Conservation (phyloP, 805 yeast genomes). For the Candida boleticola region DNA sequence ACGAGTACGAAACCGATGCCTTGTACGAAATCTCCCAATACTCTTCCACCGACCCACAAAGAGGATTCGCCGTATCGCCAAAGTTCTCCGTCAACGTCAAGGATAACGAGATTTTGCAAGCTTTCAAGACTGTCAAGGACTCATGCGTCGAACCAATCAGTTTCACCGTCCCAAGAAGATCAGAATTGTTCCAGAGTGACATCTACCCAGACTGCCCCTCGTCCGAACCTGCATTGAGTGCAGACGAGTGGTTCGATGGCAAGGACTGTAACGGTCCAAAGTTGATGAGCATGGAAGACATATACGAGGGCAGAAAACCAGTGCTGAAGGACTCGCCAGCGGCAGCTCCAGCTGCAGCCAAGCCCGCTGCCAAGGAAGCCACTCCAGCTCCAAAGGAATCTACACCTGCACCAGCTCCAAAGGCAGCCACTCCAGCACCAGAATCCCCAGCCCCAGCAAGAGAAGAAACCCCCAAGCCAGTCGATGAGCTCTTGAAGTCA, state of each 20-base stretch:
- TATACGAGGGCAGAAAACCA: slow-evolving; percentile 72
- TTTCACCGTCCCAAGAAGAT: slow-evolving; percentile 89
- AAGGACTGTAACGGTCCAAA: slow-evolving; percentile 81
- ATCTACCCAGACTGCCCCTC: slow-evolving; percentile 92
- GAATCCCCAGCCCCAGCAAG: slow-evolving; percentile 7
- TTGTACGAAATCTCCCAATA: slow-evolving; percentile 84
- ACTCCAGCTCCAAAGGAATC: slow-evolving; percentile 13
- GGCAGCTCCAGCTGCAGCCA: slow-evolving; percentile 23
- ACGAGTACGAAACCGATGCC: slow-evolving; percentile 82
- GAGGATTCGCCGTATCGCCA: slow-evolving; percentile 92
- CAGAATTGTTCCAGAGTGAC: slow-evolving; percentile 90
- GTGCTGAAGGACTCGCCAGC: slow-evolving; percentile 42
- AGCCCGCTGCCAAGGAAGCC: slow-evolving; percentile 19
- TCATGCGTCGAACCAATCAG: slow-evolving; percentile 84
- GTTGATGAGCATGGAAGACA: slow-evolving; percentile 67
- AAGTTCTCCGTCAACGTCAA: slow-evolving; percentile 73
- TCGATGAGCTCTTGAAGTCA: slow-evolving; percentile 38
- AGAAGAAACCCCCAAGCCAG: slow-evolving; percentile 16
- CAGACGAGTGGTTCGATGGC: slow-evolving; percentile 79
- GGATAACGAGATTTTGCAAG: slow-evolving; percentile 80
- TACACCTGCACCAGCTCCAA: slow-evolving; percentile 1
- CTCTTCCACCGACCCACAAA: slow-evolving; percentile 87
- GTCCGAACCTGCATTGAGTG: slow-evolving; percentile 69
- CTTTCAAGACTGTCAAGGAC: slow-evolving; percentile 88
- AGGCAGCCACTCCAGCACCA: slow-evolving; percentile 6